Base-by-base conservation (phyloP, 306 rosid genomes). In the Heteromeles arbutifolia region DNA sequence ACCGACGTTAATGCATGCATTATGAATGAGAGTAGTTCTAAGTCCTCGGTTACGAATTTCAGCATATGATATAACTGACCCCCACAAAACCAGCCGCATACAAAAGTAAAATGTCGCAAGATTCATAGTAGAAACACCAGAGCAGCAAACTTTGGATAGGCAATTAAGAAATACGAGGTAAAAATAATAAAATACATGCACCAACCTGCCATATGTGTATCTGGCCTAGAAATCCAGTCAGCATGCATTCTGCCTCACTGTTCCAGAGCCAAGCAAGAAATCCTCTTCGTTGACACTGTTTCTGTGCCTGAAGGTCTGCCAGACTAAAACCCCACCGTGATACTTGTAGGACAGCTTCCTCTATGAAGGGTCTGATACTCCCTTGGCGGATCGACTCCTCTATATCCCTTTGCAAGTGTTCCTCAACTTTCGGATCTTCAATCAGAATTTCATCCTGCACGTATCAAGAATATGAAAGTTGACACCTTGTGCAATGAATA, bases 201-300 rank as follows among this genome's bases (percentile, higher is more conserved):
- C 88, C 74, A 79, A 95, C 99, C 99, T 92, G 97, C 97, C 97
- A 95, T 84, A 95, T 74, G 86, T 92, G 96, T 75, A 89, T 86
- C 11, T 79, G 92, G 84, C 97, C 99, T 13, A 75, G 92, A 88
- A 87, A 95, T 78, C 99, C 99, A 19, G 84, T 86, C 73, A 89
- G 73, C 64, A 89, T 93, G 70, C 97, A 92, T 80, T 92, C 97
- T 78, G 87, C 89, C 63, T 89, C 91, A 79, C 91, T 78, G 81
- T 89, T 90, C 66, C 88, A 85, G 72, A 92, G 85, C 99, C 97
- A 95, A 77, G 88, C 87, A 80, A 95, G 91, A 81, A 92, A 21
- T 79, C 96, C 84, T 73, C 84, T 72, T 74, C 85, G 82, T 75
- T 81, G 88, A 67, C 99, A 92, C 85, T 88, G 90, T 76, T 78